Evolutionary conservation across 176 grass and related monocot genomes (phyloP).

Genomic region (Ensete glaucum): DNA sequence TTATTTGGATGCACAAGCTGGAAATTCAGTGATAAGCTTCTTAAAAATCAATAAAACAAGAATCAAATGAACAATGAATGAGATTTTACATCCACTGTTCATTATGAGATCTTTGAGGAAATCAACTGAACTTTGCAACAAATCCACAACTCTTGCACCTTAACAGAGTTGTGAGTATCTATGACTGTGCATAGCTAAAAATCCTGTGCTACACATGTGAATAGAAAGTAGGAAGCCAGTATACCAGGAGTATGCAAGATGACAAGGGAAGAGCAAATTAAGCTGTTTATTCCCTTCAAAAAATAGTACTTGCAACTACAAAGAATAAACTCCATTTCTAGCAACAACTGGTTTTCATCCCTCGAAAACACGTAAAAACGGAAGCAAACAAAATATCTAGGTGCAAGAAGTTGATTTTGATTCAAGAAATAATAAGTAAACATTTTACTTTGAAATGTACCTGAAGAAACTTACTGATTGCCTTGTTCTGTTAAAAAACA

Average conservation of each 20-base stretch:
- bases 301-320: too few species aligned
- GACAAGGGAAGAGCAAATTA: too few species aligned
- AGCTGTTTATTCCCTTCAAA: too few species aligned
- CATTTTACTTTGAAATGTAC: background rate
- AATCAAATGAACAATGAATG: background rate
- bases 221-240: too few species aligned
- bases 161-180: too few species aligned
- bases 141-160: too few species aligned
- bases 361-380: background rate
- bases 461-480: background rate
- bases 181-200: too few species aligned
- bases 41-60: background rate
- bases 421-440: background rate
- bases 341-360: too few species aligned
- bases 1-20: conserved; percentile 94
- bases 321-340: too few species aligned
- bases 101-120: background rate
- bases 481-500: background rate
- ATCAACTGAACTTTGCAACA: too few species aligned
- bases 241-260: too few species aligned
- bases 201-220: too few species aligned
- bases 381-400: background rate
- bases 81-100: background rate
- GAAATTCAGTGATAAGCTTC: conserved; percentile 18
- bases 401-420: background rate